These are phyloP conservation scores for Astrothelium macrocarpum DNA, from an alignment of 495 filamentous ascomycete genomes.

Conservation along the genomic window DNA sequence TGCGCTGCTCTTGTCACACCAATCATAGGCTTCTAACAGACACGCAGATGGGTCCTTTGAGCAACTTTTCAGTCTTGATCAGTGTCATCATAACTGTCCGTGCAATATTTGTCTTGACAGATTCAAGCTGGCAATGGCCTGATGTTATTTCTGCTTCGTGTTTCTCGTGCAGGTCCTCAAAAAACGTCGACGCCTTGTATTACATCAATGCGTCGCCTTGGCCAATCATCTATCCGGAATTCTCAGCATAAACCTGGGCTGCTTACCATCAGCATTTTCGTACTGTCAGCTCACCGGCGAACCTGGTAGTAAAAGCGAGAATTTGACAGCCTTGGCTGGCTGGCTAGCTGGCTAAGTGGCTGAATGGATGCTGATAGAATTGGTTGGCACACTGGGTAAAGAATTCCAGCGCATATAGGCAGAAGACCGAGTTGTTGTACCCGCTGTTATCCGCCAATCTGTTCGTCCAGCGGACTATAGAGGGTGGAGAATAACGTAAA, in stretches of 20 bases:
- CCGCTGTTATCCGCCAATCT: not conserved
- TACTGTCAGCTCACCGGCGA: not conserved
- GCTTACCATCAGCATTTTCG: not conserved
- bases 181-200: constrained; percentile 30
- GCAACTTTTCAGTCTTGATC: too few species aligned
- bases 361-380: not conserved
- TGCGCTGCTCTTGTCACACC: too few species aligned
- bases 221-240: not conserved
- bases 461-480: not conserved
- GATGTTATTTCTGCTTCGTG: not conserved
- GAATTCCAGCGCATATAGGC: not conserved
- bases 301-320: not conserved
- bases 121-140: not conserved
- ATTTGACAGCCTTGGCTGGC: not conserved
- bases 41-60: too few species aligned
- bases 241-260: not conserved
- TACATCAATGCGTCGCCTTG: constrained; percentile 5
- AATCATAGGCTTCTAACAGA: too few species aligned
- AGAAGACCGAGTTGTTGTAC: not conserved
- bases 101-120: too few species aligned
- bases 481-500: not conserved
- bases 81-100: too few species aligned
- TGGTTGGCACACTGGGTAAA: too few species aligned
- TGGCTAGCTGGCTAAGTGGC: not conserved
- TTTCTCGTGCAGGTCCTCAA: too few species aligned